Evolutionary conservation across 768 basidiomycete species (phyloP).

Genomic region (Lepiota brunneoincarnata): DNA sequence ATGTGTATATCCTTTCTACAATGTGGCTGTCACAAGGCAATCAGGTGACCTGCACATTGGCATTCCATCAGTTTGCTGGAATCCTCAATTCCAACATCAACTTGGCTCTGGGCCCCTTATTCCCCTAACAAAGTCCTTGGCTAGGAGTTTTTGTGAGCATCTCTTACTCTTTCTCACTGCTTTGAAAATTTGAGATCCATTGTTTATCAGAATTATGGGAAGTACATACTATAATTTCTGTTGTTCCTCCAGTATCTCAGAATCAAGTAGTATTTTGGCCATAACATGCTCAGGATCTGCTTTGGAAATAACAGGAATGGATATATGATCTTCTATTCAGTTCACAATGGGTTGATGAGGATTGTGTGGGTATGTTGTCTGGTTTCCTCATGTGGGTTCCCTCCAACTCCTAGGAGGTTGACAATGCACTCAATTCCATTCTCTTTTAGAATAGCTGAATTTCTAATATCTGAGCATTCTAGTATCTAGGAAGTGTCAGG

Average conservation of each 20-base stretch:
- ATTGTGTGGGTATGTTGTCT: too few relatives aligned
- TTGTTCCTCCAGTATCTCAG: conserved; percentile 1
- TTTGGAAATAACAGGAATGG: conserved; percentile 1
- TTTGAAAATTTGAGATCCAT: not conserved
- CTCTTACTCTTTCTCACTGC: not conserved
- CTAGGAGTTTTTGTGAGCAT: not conserved
- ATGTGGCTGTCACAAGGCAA: too few relatives aligned
- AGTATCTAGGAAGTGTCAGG: conserved; percentile 12
- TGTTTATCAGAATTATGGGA: not conserved
- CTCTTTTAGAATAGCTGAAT: not conserved
- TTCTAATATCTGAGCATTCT: conserved; percentile 22
- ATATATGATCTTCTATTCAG: conserved; percentile 6
- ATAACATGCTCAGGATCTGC: conserved; percentile 1
- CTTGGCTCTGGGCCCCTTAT: too few relatives aligned
- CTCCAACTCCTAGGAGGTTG: conserved; percentile 9
- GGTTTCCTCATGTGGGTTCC: conserved; percentile 5
- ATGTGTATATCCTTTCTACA: too few relatives aligned
- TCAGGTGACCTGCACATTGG: too few relatives aligned
- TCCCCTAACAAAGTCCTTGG: too few relatives aligned
- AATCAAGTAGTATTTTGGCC: not conserved
- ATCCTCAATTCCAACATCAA: too few relatives aligned
- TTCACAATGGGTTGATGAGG: not conserved
- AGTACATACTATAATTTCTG: conserved; percentile 9
- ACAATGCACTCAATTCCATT: conserved; percentile 2
- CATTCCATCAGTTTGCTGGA: too few relatives aligned